Conservation (phyloP, 192 early-diverging fungal species). For the Umbelopsis isabellina region DNA sequence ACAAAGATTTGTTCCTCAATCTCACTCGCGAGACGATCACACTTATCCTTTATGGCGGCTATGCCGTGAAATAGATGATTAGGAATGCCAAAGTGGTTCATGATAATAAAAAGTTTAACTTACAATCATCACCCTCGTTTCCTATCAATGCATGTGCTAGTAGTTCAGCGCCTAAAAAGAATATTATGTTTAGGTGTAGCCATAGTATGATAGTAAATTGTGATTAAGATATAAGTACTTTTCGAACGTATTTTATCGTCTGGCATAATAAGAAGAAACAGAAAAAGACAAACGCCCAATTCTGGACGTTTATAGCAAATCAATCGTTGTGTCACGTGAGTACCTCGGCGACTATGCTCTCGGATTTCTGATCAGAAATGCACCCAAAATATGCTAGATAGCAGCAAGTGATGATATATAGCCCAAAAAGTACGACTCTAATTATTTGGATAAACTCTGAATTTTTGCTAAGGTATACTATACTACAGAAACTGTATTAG, state of each 20-base stretch:
- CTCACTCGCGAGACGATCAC: neutral
- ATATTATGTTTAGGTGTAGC: neutral
- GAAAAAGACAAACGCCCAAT: neutral
- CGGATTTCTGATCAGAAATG: too few relatives aligned
- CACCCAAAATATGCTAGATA: too few relatives aligned
- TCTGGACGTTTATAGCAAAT: neutral
- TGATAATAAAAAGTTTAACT: neutral
- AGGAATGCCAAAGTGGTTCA: neutral
- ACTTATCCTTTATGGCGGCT: neutral
- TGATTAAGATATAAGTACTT: neutral
- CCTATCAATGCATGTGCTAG: slow-evolving; percentile 7
- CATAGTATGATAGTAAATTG: neutral
- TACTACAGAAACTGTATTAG: too few relatives aligned
- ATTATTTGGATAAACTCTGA: too few relatives aligned
- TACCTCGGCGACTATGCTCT: too few relatives aligned
- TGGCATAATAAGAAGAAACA: slow-evolving; percentile 5
- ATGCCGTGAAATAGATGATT: neutral
- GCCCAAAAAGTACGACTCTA: too few relatives aligned
- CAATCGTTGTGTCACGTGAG: neutral
- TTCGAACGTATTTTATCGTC: slow-evolving; percentile 9
- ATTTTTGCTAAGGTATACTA: too few relatives aligned
- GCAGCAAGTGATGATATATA: too few relatives aligned
- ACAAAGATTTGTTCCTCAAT: slow-evolving; percentile 1
- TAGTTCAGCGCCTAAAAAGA: neutral
- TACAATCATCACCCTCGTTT: neutral